phyloP scores from a whole-genome alignment of 2,329 filamentous ascomycete species.

The Fusarium hainanense region DNA sequence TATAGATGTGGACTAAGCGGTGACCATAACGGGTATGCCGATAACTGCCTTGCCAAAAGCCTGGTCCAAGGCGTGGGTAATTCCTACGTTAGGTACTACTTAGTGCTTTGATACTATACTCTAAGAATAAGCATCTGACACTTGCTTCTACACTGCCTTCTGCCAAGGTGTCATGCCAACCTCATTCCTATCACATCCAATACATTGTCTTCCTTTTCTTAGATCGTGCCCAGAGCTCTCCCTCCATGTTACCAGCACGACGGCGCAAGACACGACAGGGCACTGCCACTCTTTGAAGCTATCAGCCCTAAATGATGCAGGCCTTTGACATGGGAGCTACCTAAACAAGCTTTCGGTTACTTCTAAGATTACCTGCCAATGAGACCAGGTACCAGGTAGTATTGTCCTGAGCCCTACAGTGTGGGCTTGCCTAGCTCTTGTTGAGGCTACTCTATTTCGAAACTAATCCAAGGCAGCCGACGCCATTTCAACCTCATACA shows the following conservation, averaged over 20 bases:
- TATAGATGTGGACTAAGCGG: slow-evolving; percentile 8
- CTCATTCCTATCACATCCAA: slow-evolving; percentile 12
- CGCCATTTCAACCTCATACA: slow-evolving; percentile 30
- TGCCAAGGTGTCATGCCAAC: slow-evolving; percentile 27
- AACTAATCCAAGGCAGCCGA: slow-evolving; percentile 29
- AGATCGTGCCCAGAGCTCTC: slow-evolving; percentile 1
- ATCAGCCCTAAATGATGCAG: slow-evolving; percentile 42
- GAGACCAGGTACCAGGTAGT: background rate
- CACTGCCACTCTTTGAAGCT: slow-evolving; percentile 35
- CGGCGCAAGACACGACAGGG: slow-evolving; percentile 20
- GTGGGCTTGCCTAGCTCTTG: slow-evolving; percentile 24
- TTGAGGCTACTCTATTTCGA: slow-evolving; percentile 32
- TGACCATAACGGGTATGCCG: slow-evolving; percentile 6
- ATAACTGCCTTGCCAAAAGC: slow-evolving; percentile 24
- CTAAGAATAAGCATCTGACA: slow-evolving; percentile 37
- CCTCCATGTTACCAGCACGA: slow-evolving; percentile 33
- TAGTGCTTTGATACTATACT: background rate
- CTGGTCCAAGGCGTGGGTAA: background rate
- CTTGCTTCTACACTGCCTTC: slow-evolving; percentile 28
- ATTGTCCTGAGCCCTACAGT: slow-evolving; percentile 37
- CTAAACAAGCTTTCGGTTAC: slow-evolving; percentile 25
- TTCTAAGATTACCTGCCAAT: slow-evolving; percentile 42
- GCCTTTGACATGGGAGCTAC: slow-evolving; percentile 17
- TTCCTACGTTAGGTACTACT: background rate
- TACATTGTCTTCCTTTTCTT: background rate